phyloP scores from a whole-genome alignment of 169 alveolate species.

The Prorocentrum cordatum region DNA sequence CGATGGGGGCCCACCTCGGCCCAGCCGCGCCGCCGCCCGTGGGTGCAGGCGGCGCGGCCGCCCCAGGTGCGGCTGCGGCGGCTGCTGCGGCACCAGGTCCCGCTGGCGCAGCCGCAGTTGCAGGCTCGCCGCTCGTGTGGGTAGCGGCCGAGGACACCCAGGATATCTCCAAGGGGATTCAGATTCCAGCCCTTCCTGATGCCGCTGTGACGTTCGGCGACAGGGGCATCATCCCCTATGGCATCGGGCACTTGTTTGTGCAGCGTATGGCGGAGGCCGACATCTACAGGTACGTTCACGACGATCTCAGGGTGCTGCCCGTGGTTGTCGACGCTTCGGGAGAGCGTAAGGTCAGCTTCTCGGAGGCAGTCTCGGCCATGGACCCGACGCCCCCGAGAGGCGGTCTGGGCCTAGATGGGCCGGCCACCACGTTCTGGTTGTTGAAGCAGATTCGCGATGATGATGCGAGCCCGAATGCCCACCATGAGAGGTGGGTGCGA shows the following conservation, averaged over 20 bases:
- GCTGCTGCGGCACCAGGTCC: neutral
- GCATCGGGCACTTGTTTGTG: neutral
- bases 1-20: no score
- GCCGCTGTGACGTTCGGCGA: neutral
- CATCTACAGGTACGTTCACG: neutral
- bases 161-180: neutral
- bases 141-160: neutral
- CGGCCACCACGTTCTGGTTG: neutral
- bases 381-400: neutral
- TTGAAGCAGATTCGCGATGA: neutral
- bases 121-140: no score
- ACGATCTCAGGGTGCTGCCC: slow-evolving; percentile 2
- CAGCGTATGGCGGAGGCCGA: neutral
- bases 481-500: slow-evolving; percentile 12
- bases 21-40: no score
- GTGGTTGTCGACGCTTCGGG: neutral
- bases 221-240: neutral
- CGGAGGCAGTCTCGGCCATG: neutral
- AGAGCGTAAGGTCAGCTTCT: neutral
- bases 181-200: neutral
- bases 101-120: neutral
- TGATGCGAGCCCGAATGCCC: neutral
- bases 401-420: neutral
- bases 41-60: no score
- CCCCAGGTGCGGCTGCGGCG: neutral